Conservation (phyloP, 192 early-diverging fungal species). For the Entrophospora sp. region DNA sequence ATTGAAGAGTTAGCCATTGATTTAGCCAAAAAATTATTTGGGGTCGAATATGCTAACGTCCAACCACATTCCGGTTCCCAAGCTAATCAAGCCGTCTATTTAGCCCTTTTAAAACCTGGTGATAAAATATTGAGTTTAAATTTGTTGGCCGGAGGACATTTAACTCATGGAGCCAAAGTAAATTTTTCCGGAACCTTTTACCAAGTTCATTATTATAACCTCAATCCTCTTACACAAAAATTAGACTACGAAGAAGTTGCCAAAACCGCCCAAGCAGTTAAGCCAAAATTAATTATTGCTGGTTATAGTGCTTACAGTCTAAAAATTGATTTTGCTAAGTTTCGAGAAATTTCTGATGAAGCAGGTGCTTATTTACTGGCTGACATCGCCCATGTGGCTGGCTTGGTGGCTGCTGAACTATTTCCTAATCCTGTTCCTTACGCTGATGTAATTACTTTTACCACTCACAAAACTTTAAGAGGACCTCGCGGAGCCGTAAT, state of each 20-base stretch:
- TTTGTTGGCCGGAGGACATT: background rate
- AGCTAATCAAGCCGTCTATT: background rate
- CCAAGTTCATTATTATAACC: background rate
- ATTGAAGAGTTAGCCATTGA: background rate
- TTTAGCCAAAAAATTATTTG: background rate
- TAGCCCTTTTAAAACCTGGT: background rate
- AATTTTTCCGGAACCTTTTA: background rate
- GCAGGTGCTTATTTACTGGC: background rate
- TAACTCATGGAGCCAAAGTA: background rate
- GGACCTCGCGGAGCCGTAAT: background rate
- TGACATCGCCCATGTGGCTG: background rate
- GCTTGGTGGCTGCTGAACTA: background rate
- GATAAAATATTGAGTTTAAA: slow-evolving; percentile 1
- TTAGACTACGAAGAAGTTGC: background rate
- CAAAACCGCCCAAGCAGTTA: background rate
- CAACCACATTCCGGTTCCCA: background rate
- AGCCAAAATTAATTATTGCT: slow-evolving; percentile 3
- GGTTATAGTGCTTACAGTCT: slow-evolving; percentile 6
- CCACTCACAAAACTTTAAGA: background rate
- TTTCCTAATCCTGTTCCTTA: background rate
- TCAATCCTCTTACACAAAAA: background rate
- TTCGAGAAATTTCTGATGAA: background rate
- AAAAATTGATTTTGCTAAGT: background rate
- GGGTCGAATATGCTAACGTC: background rate
- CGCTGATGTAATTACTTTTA: background rate